Conservation (phyloP, 768 basidiomycete species). For the Kwoniella bestiolae region DNA sequence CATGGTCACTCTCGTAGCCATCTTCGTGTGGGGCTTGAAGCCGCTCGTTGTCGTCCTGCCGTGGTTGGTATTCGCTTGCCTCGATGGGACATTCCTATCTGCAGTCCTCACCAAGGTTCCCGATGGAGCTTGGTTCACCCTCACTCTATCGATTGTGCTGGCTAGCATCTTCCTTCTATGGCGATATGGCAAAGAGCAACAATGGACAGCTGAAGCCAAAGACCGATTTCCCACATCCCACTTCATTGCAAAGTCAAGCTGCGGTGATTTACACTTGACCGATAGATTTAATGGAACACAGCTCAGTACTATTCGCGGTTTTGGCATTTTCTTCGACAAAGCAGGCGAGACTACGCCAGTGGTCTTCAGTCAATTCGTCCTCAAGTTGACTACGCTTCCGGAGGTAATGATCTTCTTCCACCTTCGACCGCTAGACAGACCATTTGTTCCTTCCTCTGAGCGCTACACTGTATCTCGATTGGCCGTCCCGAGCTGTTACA, state of each 20-base stretch:
- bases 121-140: slow-evolving; percentile 9
- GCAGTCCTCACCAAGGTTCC: slow-evolving; percentile 7
- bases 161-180: neutral
- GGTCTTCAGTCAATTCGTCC: slow-evolving; percentile 6
- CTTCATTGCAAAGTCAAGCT: neutral
- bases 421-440: neutral
- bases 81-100: slow-evolving; percentile 4
- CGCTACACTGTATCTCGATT: neutral
- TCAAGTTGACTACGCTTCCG: neutral
- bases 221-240: neutral
- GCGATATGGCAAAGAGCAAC: slow-evolving; percentile 6
- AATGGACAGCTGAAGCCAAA: slow-evolving; percentile 4
- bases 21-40: neutral
- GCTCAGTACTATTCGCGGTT: neutral
- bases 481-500: neutral
- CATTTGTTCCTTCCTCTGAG: neutral
- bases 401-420: slow-evolving; percentile 6
- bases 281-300: neutral
- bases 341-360: neutral
- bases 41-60: neutral
- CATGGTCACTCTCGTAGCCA: neutral
- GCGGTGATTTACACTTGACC: neutral
- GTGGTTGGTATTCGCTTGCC: neutral
- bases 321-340: slow-evolving; percentile 11
- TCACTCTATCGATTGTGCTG: neutral